Evolutionary conservation across 2,329 filamentous ascomycete genomes (phyloP).

Genomic region (Camillea tinctor): DNA sequence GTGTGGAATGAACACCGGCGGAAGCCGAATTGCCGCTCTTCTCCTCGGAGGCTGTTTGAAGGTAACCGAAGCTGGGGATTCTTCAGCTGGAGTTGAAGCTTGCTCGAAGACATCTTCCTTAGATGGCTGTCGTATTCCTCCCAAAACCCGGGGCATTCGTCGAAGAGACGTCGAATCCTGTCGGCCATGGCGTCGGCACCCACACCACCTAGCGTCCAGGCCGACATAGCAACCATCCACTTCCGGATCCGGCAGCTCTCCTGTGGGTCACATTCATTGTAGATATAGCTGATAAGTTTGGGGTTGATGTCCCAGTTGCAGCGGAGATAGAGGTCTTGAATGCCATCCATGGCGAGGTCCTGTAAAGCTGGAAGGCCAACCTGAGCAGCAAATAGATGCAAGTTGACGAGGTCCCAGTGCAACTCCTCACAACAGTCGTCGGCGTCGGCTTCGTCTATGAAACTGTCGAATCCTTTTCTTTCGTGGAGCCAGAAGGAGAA

Average conservation of each 20-base stretch:
- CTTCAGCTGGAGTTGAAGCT: constrained; percentile 54
- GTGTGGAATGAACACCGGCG: constrained; percentile 61
- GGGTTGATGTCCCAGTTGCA: constrained; percentile 58
- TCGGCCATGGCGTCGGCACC: constrained; percentile 29
- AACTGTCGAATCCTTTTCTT: constrained; percentile 25
- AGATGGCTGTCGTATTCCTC: constrained; percentile 53
- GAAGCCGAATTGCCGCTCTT: constrained; percentile 60
- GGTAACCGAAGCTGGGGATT: constrained; percentile 60
- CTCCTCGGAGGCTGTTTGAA: constrained; percentile 54
- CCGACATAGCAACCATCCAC: constrained; percentile 61
- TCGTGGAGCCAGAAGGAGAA: constrained; percentile 35
- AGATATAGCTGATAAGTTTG: constrained; percentile 50
- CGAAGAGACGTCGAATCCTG: constrained; percentile 44
- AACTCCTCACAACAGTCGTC: constrained; percentile 37
- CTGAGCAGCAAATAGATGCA: constrained; percentile 57
- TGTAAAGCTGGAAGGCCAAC: constrained; percentile 51
- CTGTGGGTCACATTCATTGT: constrained; percentile 50
- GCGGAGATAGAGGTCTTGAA: constrained; percentile 59
- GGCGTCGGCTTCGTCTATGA: constrained; percentile 28
- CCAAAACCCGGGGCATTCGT: constrained; percentile 44
- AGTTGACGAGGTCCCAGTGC: constrained; percentile 55
- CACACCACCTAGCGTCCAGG: constrained; percentile 49
- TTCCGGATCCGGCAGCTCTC: constrained; percentile 53
- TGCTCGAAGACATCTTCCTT: constrained; percentile 49
- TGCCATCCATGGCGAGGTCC: constrained; percentile 56